Evolutionary conservation across 1,284 basidiomycete genomes (phyloP), one percentile per base, ranked within the genome.

Genomic region (Hymenochaete sp.): DNA sequence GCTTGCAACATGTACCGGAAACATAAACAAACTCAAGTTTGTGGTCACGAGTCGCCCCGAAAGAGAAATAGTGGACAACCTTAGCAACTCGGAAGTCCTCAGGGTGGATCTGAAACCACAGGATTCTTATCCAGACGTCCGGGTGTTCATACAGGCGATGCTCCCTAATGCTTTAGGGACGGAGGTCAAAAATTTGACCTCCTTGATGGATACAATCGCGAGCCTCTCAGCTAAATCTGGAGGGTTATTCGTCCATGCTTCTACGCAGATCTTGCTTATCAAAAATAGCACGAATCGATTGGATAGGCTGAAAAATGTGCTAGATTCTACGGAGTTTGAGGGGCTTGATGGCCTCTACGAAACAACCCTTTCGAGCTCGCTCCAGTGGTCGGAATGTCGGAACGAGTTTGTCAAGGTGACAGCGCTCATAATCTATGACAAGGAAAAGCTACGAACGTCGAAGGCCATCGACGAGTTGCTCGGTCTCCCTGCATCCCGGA

Each of bases 181-280:
- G n/a, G n/a, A n/a, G n/a, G n/a, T n/a, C n/a, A n/a, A n/a, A n/a
- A n/a, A n/a, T n/a, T n/a, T n/a, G n/a, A n/a, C n/a, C n/a, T n/a
- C n/a, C n/a, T n/a, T n/a, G n/a, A n/a, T n/a, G n/a, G n/a, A n/a
- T n/a, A n/a, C n/a, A n/a, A n/a, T n/a, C n/a, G n/a, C n/a, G n/a
- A n/a, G n/a, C n/a, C n/a, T n/a, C n/a, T n/a, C n/a, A n/a, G n/a
- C n/a, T n/a, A n/a, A n/a, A n/a, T n/a, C n/a, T n/a, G n/a, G n/a
- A n/a, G 45, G 45, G 14, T 25, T 47, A 4, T 47, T 47, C 14
- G 38, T 47, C 3, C 42, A 40, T 38, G 31, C 45, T 28, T 29
- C 38, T 3, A 47, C 45, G 2, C 31, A 28, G 1, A 18, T 39
- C 11, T 39, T 32, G 11, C n/a, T 45, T 9, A 28, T 45, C 19